A percentile compares a stretch with the other conserved stretches of the same genome.
Conservation (phyloP, 768 basidiomycete species). For the Butyriboletus loyo region DNA sequence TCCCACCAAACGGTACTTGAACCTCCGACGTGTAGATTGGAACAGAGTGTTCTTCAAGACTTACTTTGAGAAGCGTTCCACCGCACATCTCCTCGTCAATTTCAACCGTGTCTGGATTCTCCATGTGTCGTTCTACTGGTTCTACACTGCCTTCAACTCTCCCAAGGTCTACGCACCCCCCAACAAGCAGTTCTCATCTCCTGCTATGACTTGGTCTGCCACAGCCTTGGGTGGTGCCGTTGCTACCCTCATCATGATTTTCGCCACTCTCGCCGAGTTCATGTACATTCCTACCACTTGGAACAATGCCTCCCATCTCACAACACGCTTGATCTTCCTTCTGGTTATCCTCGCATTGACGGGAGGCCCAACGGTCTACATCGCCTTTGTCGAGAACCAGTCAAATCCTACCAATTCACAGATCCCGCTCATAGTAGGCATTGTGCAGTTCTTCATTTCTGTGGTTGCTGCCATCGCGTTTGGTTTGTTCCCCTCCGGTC, state of each 20-base stretch:
- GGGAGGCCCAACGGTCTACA: slow-evolving; percentile 90
- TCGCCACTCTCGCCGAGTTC: slow-evolving; percentile 92
- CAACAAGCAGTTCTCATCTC: slow-evolving; percentile 62
- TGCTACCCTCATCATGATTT: slow-evolving; percentile 89
- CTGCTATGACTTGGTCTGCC: slow-evolving; percentile 94
- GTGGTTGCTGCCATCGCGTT: slow-evolving; percentile 80
- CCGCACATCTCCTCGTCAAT: slow-evolving; percentile 92
- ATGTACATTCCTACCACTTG: slow-evolving; percentile 97
- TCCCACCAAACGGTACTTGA: slow-evolving; percentile 91
- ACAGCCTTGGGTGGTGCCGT: slow-evolving; percentile 95
- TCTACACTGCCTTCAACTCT: slow-evolving; percentile 97
- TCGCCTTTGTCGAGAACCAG: slow-evolving; percentile 77
- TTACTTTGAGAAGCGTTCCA: slow-evolving; percentile 94
- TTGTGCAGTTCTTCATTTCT: slow-evolving; percentile 93
- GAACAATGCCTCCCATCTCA: slow-evolving; percentile 97
- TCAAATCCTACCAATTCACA: slow-evolving; percentile 46
- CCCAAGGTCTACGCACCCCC: slow-evolving; percentile 84
- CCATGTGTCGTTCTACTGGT: slow-evolving; percentile 92
- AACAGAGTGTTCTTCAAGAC: slow-evolving; percentile 97
- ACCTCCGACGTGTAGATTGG: slow-evolving; percentile 91
- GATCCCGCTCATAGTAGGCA: slow-evolving; percentile 85
- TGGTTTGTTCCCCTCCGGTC: slow-evolving; percentile 87
- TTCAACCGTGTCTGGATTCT: slow-evolving; percentile 99
- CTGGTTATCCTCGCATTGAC: slow-evolving; percentile 91
- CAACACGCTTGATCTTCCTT: slow-evolving; percentile 89